Evolutionary conservation across 139 green algal species (phyloP).

Genomic region (Tetraselmis chui): DNA sequence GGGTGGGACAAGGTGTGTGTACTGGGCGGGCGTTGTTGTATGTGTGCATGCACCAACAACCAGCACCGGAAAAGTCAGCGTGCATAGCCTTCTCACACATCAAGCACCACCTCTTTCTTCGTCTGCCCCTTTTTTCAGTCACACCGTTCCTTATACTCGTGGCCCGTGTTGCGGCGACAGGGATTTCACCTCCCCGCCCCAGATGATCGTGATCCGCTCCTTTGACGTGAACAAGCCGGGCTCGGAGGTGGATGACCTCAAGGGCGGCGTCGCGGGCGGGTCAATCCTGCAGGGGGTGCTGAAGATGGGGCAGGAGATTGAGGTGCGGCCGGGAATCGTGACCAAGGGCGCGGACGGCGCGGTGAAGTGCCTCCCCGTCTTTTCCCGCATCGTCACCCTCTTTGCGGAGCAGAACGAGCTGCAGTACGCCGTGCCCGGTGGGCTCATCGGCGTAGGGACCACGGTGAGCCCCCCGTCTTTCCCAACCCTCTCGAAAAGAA

Average conservation of each 20-base stretch:
- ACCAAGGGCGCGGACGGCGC: slow-evolving; percentile 88
- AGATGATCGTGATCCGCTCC: slow-evolving; percentile 99
- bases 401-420: slow-evolving; percentile 96
- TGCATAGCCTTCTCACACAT: too few relatives aligned
- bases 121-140: too few relatives aligned
- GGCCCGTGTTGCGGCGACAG: slow-evolving; percentile 56
- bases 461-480: too few relatives aligned
- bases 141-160: too few relatives aligned
- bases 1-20: too few relatives aligned
- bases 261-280: slow-evolving; percentile 93
- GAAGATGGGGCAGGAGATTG: slow-evolving; percentile 67
- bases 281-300: slow-evolving; percentile 84
- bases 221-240: slow-evolving; percentile 99
- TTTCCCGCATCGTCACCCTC: slow-evolving; percentile 89
- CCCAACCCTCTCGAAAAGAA: too few relatives aligned
- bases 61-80: too few relatives aligned
- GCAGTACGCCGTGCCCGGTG: slow-evolving; percentile 94
- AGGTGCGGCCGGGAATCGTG: slow-evolving; percentile 95
- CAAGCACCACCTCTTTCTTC: too few relatives aligned
- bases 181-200: slow-evolving; percentile 90
- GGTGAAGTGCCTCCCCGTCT: slow-evolving; percentile 91
- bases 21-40: too few relatives aligned
- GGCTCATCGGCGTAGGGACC: slow-evolving; percentile 97
- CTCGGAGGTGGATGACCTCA: slow-evolving; percentile 91
- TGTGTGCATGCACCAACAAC: too few relatives aligned